Conservation (phyloP, 164 flowering plant species). For the Vitis labrusca region DNA sequence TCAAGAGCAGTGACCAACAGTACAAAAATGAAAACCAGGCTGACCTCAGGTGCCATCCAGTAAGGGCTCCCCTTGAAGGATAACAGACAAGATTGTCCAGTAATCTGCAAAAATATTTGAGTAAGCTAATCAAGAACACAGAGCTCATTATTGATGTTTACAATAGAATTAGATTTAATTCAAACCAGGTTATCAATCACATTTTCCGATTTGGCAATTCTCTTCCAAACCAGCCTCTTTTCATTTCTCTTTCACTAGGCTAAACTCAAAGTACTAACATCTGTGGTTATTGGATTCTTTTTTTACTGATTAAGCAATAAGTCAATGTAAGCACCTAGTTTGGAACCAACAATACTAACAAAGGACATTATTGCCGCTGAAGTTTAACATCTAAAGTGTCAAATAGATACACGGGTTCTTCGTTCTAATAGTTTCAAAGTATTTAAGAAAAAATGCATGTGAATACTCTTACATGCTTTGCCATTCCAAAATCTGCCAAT, state of each 20-base stretch:
- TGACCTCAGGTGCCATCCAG: constrained; percentile 67
- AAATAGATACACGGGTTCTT: neutral
- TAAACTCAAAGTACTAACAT: too few relatives aligned
- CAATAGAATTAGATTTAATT: neutral
- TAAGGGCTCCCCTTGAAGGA: constrained; percentile 62
- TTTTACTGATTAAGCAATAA: too few relatives aligned
- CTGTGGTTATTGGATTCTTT: too few relatives aligned
- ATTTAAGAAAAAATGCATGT: neutral
- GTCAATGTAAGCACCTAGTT: neutral
- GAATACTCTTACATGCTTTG: constrained; percentile 63
- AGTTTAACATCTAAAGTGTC: neutral
- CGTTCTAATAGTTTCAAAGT: too few relatives aligned
- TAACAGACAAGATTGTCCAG: constrained; percentile 44
- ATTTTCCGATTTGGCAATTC: neutral
- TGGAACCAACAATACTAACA: neutral
- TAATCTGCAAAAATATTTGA: constrained; percentile 30
- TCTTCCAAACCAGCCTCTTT: neutral
- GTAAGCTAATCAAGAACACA: constrained; percentile 1
- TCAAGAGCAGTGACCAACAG: neutral
- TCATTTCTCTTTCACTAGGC: neutral
- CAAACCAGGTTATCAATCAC: neutral
- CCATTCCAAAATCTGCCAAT: constrained; percentile 88
- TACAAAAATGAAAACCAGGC: neutral
- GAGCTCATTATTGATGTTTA: neutral
- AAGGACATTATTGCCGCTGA: neutral